Conservation (phyloP, 768 basidiomycete species). For the Boletus reticuloceps region DNA sequence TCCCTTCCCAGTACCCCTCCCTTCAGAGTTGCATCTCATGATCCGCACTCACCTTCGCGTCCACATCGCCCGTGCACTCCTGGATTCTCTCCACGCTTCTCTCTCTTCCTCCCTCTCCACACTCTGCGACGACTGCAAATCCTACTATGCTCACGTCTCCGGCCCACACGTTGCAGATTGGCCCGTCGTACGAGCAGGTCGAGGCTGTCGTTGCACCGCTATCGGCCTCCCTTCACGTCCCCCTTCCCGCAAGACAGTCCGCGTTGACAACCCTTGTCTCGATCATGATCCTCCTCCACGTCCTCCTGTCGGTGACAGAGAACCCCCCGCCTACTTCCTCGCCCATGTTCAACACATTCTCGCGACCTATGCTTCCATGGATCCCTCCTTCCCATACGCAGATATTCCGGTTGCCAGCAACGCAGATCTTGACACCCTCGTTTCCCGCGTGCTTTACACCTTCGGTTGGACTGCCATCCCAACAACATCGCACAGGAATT, state of each 20-base stretch:
- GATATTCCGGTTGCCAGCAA: constrained; percentile 14
- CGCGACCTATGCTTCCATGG: constrained; percentile 43
- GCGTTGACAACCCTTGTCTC: constrained; percentile 8
- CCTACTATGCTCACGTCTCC: constrained; percentile 53
- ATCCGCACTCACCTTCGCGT: constrained; percentile 49
- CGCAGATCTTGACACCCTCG: constrained; percentile 43
- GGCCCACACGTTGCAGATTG: constrained; percentile 52
- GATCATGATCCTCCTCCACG: constrained; percentile 24
- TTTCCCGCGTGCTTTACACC: constrained; percentile 39
- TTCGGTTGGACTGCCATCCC: constrained; percentile 38
- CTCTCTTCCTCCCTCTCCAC: constrained; percentile 29
- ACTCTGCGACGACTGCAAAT: constrained; percentile 49
- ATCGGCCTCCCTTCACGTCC: constrained; percentile 15
- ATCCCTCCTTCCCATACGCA: constrained; percentile 30
- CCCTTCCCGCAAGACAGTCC: constrained; percentile 7
- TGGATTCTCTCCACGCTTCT: constrained; percentile 41
- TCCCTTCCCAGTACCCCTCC: constrained; percentile 33
- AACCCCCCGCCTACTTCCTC: constrained; percentile 32
- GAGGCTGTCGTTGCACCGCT: constrained; percentile 46
- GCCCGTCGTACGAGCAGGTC: constrained; percentile 45
- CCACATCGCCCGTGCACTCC: constrained; percentile 39
- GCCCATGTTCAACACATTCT: constrained; percentile 45
- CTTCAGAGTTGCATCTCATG: constrained; percentile 51
- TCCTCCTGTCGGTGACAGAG: constrained; percentile 32
- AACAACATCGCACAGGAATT: constrained; percentile 15